A percentile compares a stretch with the other conserved stretches of the same genome.
phyloP scores from a whole-genome alignment of 2,329 filamentous ascomycete genomes.

The Penicillium sp. region DNA sequence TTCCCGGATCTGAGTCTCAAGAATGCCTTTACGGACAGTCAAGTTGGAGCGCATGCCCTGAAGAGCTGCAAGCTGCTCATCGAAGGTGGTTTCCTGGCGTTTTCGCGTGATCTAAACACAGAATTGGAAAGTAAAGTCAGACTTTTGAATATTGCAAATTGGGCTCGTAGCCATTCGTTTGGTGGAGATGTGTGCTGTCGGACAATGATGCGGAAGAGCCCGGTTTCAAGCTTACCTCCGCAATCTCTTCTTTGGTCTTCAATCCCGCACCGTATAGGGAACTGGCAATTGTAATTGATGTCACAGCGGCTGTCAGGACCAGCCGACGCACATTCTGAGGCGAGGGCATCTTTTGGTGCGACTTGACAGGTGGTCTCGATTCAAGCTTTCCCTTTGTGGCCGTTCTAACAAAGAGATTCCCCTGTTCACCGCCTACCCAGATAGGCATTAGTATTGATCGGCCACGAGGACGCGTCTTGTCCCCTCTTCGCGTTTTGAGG shows the following conservation, averaged over 20 bases:
- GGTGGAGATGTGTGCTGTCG: not conserved
- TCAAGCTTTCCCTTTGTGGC: not conserved
- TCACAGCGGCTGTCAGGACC: constrained; percentile 57
- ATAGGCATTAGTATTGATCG: constrained; percentile 22
- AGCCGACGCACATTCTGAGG: constrained; percentile 49
- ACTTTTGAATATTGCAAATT: not conserved
- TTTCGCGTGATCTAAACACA: constrained; percentile 46
- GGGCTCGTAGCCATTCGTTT: not conserved
- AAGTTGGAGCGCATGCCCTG: constrained; percentile 54
- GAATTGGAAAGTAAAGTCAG: constrained; percentile 1
- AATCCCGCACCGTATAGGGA: constrained; percentile 62
- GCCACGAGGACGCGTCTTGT: constrained; percentile 29
- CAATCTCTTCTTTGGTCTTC: constrained; percentile 55
- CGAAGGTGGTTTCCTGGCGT: constrained; percentile 51
- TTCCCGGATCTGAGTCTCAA: constrained; percentile 60
- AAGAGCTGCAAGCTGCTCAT: constrained; percentile 58
- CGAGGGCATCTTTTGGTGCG: constrained; percentile 25
- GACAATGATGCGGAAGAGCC: not conserved
- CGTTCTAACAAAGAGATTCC: constrained; percentile 15
- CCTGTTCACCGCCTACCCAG: constrained; percentile 28
- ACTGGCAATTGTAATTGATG: constrained; percentile 59
- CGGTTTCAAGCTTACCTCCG: constrained; percentile 48
- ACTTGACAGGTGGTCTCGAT: not conserved
- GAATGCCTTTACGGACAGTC: constrained; percentile 51
- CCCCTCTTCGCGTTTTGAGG: constrained; percentile 17